Conservation (phyloP, 129 eudicot species). For the Artemisia argyi region DNA sequence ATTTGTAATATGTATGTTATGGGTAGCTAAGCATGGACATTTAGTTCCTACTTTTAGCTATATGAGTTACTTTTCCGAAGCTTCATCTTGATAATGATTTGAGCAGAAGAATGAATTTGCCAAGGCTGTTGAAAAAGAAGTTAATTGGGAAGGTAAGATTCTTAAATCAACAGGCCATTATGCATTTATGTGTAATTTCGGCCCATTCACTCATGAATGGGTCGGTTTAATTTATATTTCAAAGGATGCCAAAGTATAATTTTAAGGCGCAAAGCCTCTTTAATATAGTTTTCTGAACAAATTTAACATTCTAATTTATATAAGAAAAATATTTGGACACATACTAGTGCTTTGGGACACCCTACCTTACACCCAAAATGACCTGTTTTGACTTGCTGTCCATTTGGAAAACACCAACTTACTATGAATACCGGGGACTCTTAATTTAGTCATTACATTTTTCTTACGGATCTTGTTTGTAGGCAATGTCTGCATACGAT, state of each 20-base stretch:
- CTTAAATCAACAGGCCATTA: background rate
- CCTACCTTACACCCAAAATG: too few relatives aligned
- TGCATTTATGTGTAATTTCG: background rate
- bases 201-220: background rate
- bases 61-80: constrained; percentile 85
- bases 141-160: constrained; percentile 49
- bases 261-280: too few relatives aligned
- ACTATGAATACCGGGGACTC: background rate
- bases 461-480: background rate
- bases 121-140: constrained; percentile 68
- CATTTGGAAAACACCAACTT: too few relatives aligned
- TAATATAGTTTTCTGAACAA: too few relatives aligned
- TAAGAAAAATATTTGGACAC: too few relatives aligned
- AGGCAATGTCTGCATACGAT: constrained; percentile 9
- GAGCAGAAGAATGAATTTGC: constrained; percentile 95
- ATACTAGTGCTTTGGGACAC: too few relatives aligned
- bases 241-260: too few relatives aligned
- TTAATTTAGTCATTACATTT: background rate
- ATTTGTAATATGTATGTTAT: background rate
- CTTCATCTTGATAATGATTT: constrained; percentile 72
- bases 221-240: too few relatives aligned
- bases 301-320: too few relatives aligned
- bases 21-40: too few relatives aligned
- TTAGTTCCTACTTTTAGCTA: constrained; percentile 33
- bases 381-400: too few relatives aligned